Evolutionary conservation across 306 rosid species (phyloP), one percentile per base, ranked within the genome.

Genomic region (Malus sieversii): DNA sequence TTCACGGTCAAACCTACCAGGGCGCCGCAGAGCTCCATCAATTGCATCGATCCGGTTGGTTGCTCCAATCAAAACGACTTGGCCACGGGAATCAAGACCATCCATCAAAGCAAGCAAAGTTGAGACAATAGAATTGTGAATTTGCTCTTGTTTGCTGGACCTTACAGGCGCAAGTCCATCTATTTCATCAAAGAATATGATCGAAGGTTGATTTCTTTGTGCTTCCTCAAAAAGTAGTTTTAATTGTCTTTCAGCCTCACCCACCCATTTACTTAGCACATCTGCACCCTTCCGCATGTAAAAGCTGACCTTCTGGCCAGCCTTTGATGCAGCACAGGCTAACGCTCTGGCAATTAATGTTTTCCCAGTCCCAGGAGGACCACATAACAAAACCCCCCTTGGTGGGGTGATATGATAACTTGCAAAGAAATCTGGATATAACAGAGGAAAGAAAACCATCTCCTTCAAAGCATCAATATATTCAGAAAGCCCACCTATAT

Each of bases 251-350:
- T 95, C 99, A 75, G 99, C 99, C 88, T 95, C 99, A 64, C 99
- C 99, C 20, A 95, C 99, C 99, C 99, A 95, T 79, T 95, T 95
- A 84, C 99, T 92, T 10, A 92, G 86, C 66, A 95, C 99, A 75
- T 95, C 99, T 2, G 99, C 99, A 77, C 99, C 99, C 84, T 95
- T 95, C 52, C 99, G 95, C 99, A 95, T 95, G 87, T 95, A 95
- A 86, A 95, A 95, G 77, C 97, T 95, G 71, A 95, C 99, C 82
- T 95, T 95, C 82, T 92, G 99, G 71, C 99, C 99, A 80, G 99
- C 97, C 88, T 92, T 95, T 68, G 99, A 95, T 40, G 99, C 99
- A 74, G 99, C 96, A 86, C 93, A 89, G 58, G 99, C 99, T 77
- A 95, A 88, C 51, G 99, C 99, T 80, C 99, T 85, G 32, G 99